Evolutionary conservation across 306 rosid genomes (phyloP).

Genomic region (Acacia melanoxylon): DNA sequence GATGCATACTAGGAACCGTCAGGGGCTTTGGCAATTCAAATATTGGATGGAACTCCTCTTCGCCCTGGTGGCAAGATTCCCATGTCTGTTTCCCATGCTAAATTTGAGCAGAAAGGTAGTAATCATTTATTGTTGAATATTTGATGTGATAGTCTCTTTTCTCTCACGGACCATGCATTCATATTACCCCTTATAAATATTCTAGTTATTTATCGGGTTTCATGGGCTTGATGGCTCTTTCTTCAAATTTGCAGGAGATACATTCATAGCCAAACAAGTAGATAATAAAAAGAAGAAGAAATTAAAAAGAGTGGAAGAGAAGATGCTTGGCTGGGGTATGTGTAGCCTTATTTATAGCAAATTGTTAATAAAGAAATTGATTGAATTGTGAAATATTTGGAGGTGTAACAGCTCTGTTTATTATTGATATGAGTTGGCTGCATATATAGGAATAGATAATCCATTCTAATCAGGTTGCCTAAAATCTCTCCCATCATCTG

Average conservation of each 20-base stretch:
- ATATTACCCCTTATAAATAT: constrained; percentile 5
- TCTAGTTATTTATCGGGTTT: constrained; percentile 23
- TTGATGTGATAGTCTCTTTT: constrained; percentile 4
- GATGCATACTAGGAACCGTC: constrained; percentile 75
- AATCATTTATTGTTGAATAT: constrained; percentile 19
- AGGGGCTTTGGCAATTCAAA: constrained; percentile 75
- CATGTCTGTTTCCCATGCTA: constrained; percentile 87
- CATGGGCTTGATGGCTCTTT: constrained; percentile 36
- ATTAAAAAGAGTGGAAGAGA: constrained; percentile 86
- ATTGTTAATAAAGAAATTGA: constrained; percentile 24
- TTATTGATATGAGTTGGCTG: too few species aligned
- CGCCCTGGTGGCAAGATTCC: constrained; percentile 72
- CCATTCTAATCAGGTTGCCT: not conserved
- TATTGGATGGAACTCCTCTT: constrained; percentile 87
- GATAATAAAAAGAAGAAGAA: constrained; percentile 88
- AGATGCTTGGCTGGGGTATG: constrained; percentile 99
- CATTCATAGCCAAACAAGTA: constrained; percentile 77
- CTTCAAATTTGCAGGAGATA: constrained; percentile 63
- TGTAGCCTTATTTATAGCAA: constrained; percentile 8
- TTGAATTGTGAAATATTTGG: not conserved
- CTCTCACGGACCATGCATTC: not conserved
- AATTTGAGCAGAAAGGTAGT: constrained; percentile 96
- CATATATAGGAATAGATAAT: not conserved
- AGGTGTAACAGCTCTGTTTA: not conserved
- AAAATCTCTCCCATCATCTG: not conserved